A percentile compares a stretch with the other conserved stretches of the same genome.
These are phyloP conservation scores for Phytophthora capsici DNA, from an alignment of 352 stramenopile species.

Conservation along the genomic window DNA sequence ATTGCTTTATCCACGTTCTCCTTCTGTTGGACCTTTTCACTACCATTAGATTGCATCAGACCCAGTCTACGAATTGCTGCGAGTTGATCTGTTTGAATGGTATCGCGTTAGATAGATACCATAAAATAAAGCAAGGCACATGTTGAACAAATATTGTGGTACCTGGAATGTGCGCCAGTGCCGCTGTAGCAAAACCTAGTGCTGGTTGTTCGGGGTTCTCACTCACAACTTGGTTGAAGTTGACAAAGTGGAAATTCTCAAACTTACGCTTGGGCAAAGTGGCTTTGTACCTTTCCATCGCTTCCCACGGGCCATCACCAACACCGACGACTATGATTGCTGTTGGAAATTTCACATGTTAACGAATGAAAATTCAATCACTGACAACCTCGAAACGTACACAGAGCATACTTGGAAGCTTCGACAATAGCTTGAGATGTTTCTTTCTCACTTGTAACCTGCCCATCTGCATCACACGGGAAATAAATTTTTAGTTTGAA, in stretches of 20 bases:
- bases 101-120: not conserved
- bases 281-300: conserved; percentile 75
- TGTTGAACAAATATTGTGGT: not conserved
- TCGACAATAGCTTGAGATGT: conserved; percentile 72
- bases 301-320: conserved; percentile 77
- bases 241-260: conserved; percentile 86
- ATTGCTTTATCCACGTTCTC: not conserved
- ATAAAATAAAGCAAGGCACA: not conserved
- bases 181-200: conserved; percentile 65
- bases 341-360: conserved; percentile 21
- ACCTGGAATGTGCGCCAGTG: conserved; percentile 72
- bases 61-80: conserved; percentile 25
- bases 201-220: conserved; percentile 61
- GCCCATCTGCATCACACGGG: conserved; percentile 43
- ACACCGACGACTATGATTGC: conserved; percentile 81
- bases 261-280: conserved; percentile 62
- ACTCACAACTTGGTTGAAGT: conserved; percentile 61
- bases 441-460: conserved; percentile 73
- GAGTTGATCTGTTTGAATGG: conserved; percentile 18
- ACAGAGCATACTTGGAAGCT: conserved; percentile 74
- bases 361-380: not conserved
- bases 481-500: not conserved
- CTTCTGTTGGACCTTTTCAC: not conserved
- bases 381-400: conserved; percentile 38
- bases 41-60: conserved; percentile 2